These are phyloP conservation scores for Chrysoporthe puriensis DNA, from an alignment of 2,329 filamentous ascomycete genomes.

Conservation along the genomic window DNA sequence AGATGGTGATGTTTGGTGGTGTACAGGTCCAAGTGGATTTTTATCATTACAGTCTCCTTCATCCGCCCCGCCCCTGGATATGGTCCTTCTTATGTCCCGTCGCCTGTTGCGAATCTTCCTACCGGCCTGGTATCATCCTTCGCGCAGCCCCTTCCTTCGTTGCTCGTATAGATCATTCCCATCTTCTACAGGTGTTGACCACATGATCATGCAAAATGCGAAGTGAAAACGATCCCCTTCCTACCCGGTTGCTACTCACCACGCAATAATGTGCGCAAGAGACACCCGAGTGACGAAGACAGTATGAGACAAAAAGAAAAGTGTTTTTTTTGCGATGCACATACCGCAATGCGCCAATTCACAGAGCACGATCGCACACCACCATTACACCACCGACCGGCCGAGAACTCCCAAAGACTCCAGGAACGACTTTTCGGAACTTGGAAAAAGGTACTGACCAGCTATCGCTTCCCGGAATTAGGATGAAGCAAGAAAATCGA, in stretches of 20 bases:
- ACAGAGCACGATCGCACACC: conserved; percentile 28
- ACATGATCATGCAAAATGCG: conserved; percentile 26
- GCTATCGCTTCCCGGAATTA: conserved; percentile 10
- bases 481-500: conserved; percentile 9
- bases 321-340: conserved; percentile 25
- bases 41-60: conserved; percentile 27
- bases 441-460: conserved; percentile 16
- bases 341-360: conserved; percentile 29
- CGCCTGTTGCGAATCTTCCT: conserved; percentile 6
- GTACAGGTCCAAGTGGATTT: conserved; percentile 21
- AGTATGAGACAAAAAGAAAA: conserved; percentile 19
- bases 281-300: not conserved
- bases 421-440: conserved; percentile 26
- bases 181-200: conserved; percentile 25
- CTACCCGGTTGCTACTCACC: conserved; percentile 6
- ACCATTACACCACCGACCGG: conserved; percentile 28
- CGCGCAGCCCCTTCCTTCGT: conserved; percentile 16
- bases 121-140: conserved; percentile 19
- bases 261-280: conserved; percentile 19
- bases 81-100: not conserved
- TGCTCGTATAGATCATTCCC: conserved; percentile 26
- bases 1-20: conserved; percentile 24
- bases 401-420: conserved; percentile 30
- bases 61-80: not conserved
- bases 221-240: conserved; percentile 17